A percentile compares a stretch with the other conserved stretches of the same genome.
Evolutionary conservation across 805 yeast genomes (phyloP).

Genomic region (Hemisphaericaspora nanyangensis): DNA sequence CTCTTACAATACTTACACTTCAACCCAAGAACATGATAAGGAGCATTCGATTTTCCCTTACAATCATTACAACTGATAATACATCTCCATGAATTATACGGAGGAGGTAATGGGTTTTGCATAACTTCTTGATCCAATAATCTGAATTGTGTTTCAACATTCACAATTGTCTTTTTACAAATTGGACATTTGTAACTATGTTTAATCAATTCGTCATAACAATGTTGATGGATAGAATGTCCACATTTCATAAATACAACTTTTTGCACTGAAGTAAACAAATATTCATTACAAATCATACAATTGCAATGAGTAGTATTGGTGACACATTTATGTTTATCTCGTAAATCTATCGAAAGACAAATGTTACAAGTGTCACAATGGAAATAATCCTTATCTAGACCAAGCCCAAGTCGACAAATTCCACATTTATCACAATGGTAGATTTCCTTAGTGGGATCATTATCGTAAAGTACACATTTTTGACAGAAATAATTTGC

Average conservation of each 20-base stretch:
- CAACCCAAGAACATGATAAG: slow-evolving; percentile 81
- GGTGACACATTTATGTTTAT: slow-evolving; percentile 79
- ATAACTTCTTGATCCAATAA: slow-evolving; percentile 80
- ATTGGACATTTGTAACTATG: slow-evolving; percentile 89
- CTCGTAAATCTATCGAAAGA: slow-evolving; percentile 70
- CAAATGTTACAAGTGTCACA: slow-evolving; percentile 89
- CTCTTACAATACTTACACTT: slow-evolving; percentile 85
- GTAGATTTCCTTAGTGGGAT: slow-evolving; percentile 72
- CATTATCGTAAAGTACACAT: slow-evolving; percentile 83
- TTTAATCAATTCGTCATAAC: slow-evolving; percentile 77
- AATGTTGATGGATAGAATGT: slow-evolving; percentile 84
- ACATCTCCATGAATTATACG: slow-evolving; percentile 72
- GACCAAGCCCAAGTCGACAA: slow-evolving; percentile 84
- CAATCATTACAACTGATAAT: slow-evolving; percentile 83
- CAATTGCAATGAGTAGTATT: slow-evolving; percentile 88
- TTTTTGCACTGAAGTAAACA: slow-evolving; percentile 76
- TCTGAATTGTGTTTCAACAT: slow-evolving; percentile 86
- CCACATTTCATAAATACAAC: slow-evolving; percentile 94
- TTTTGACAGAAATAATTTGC: slow-evolving; percentile 74
- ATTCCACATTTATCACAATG: slow-evolving; percentile 94
- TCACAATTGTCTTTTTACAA: slow-evolving; percentile 77
- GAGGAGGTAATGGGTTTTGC: slow-evolving; percentile 75
- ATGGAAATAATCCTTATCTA: slow-evolving; percentile 87
- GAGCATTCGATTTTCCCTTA: slow-evolving; percentile 69
- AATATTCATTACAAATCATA: slow-evolving; percentile 88